These are phyloP conservation scores for Xanthoparmelia taractica DNA, from an alignment of 495 filamentous ascomycete species.

Conservation along the genomic window DNA sequence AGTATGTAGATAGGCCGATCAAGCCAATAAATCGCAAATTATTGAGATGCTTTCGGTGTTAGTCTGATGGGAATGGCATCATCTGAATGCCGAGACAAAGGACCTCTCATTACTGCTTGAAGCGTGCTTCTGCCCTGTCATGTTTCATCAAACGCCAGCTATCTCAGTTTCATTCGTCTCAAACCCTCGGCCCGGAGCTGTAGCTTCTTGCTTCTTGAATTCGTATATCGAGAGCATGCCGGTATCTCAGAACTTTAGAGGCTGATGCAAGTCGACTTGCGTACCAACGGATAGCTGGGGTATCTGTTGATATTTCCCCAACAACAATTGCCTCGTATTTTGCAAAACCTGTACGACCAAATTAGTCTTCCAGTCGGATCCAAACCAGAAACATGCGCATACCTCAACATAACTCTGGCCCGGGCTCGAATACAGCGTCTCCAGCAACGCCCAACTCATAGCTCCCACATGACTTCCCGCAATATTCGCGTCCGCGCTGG, in stretches of 20 bases:
- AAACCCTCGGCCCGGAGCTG: background rate
- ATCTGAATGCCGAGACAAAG: background rate
- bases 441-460: conserved; percentile 54
- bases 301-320: conserved; percentile 45
- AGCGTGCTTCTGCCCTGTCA: background rate
- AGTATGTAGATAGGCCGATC: background rate
- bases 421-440: conserved; percentile 42
- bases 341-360: conserved; percentile 35
- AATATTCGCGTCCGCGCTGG: conserved; percentile 51
- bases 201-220: background rate
- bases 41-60: background rate
- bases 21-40: background rate
- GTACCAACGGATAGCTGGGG: conserved; percentile 46
- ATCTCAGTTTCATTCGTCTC: no score
- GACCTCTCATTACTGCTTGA: background rate
- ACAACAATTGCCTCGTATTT: conserved; percentile 40
- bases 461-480: conserved; percentile 38
- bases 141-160: no score
- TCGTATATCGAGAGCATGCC: no score
- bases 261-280: conserved; percentile 39
- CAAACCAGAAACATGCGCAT: conserved; percentile 5
- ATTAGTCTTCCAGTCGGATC: background rate
- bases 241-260: conserved; percentile 6
- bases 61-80: background rate
- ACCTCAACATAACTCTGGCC: conserved; percentile 48